Evolutionary conservation across 78 protist species (phyloP).

Genomic region (Pigoraptor vietnamica): DNA sequence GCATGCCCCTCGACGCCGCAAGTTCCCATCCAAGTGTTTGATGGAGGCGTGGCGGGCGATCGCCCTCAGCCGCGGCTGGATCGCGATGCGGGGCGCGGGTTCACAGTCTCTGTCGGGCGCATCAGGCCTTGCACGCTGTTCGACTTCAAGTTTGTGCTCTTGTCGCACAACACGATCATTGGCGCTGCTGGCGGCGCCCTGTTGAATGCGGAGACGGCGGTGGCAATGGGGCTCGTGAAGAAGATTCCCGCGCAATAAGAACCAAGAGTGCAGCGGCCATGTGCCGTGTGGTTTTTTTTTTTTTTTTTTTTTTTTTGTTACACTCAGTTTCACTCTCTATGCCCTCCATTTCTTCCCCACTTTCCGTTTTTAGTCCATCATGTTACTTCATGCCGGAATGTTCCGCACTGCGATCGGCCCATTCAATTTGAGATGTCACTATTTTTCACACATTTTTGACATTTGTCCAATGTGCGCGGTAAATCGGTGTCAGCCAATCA

Average conservation of each 20-base stretch:
- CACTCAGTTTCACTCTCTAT: background rate
- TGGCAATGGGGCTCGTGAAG: slow-evolving; percentile 7
- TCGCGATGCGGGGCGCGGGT: slow-evolving; percentile 48
- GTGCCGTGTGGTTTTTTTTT: background rate
- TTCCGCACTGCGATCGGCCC: no score
- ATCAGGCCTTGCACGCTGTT: slow-evolving; percentile 37
- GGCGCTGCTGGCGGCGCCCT: slow-evolving; percentile 79
- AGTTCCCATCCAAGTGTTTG: background rate
- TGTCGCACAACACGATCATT: slow-evolving; percentile 65
- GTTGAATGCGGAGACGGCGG: slow-evolving; percentile 65
- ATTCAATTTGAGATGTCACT: no score
- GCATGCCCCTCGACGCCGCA: background rate
- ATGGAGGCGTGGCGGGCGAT: slow-evolving; percentile 12
- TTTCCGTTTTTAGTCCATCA: no score
- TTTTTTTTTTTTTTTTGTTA: no score
- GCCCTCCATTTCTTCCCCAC: no score
- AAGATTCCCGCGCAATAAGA: background rate
- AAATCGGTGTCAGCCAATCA: no score
- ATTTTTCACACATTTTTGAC: no score
- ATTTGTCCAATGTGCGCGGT: no score
- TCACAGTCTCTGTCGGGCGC: slow-evolving; percentile 66
- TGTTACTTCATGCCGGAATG: no score
- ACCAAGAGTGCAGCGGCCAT: no score
- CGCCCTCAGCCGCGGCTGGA: slow-evolving; percentile 74
- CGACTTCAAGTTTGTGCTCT: slow-evolving; percentile 44